Evolutionary conservation across 768 basidiomycete species (phyloP), one percentile per base, ranked within the genome.

Genomic region (Tricholoma bakamatsutake): DNA sequence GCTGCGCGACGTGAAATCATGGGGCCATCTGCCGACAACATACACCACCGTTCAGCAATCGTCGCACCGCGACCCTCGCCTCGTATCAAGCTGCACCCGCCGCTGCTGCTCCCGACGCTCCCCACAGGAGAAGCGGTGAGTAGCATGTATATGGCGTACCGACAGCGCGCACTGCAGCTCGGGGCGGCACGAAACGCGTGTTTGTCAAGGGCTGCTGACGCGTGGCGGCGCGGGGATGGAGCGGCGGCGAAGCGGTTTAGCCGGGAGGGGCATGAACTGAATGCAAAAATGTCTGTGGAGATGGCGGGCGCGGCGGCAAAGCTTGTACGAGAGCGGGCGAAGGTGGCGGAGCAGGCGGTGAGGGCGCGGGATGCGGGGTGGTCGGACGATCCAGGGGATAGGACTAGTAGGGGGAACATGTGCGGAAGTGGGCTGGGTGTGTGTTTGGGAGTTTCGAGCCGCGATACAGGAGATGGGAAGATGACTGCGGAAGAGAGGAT

Each of bases 211-310:
- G 97, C 97, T 11, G 96, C 97, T 2, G 94, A 97, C 64, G 93
- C 95, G 3, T 99, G 93, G 91, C 80, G 92, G 53, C 80, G 93
- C 2, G 95, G 96, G 1, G 97, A 99, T 62, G 96, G 96, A 2
- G 93, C 95, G 0, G 88, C 90, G 0, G 97, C 97, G 35, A 97
- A 98, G 71, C 78, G 93, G 47, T 98, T 96, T 73, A 91, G 88
- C 59, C 77, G 91, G 40, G 95, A 98, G 65, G 97, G 94, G 1
- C 91, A 96, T 62, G 93, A 96, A 40, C 73, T 97, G 57, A 98
- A 98, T 64, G 84, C 82, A 42, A 90, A 90, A 70, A 97, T 99
- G 92, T 77, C 83, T 42, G 75, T 71, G 24, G 97, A 98, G 74
- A 91, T 93, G 79, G 79, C 81, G 8, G 80, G 82, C 31, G 93